Conservation (phyloP, 2,329 filamentous ascomycete species). For the Aspergillus pseudoviridinutans region DNA sequence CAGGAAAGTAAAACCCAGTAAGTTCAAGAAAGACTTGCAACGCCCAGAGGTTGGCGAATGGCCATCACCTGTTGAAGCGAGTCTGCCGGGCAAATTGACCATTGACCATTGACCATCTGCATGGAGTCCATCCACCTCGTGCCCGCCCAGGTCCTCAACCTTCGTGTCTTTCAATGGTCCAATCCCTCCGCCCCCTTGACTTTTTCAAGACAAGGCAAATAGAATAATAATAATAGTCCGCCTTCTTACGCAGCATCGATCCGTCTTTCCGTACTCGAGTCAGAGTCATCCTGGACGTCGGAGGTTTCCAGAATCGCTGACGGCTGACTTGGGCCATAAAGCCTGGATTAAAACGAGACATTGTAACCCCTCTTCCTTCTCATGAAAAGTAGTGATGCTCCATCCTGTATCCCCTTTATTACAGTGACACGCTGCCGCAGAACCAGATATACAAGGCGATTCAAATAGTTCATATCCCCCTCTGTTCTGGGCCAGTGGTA, state of each 20-base stretch:
- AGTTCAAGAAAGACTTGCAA: not conserved
- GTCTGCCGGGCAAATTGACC: not conserved
- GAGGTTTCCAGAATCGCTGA: not conserved
- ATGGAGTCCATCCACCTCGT: not conserved
- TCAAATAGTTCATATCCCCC: not conserved
- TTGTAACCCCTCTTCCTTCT: not conserved
- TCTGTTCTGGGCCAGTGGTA: constrained; percentile 14
- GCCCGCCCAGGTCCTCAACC: not conserved
- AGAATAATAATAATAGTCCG: not conserved
- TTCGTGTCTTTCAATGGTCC: not conserved
- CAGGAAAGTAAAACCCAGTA: not conserved
- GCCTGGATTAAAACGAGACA: not conserved
- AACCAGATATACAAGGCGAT: not conserved
- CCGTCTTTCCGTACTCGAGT: not conserved
- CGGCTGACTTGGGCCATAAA: not conserved
- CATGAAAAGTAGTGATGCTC: not conserved
- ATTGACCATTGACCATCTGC: not conserved
- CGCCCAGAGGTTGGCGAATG: not conserved
- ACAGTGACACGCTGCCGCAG: not conserved
- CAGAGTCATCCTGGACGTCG: not conserved
- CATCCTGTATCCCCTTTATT: too few relatives aligned
- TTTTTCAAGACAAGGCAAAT: not conserved
- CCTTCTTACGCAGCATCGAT: not conserved
- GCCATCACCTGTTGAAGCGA: not conserved
- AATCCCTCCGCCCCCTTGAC: not conserved